Evolutionary conservation across 768 basidiomycete genomes (phyloP), one percentile per base, ranked within the genome.

Genomic region (Sarcodon aspratus): DNA sequence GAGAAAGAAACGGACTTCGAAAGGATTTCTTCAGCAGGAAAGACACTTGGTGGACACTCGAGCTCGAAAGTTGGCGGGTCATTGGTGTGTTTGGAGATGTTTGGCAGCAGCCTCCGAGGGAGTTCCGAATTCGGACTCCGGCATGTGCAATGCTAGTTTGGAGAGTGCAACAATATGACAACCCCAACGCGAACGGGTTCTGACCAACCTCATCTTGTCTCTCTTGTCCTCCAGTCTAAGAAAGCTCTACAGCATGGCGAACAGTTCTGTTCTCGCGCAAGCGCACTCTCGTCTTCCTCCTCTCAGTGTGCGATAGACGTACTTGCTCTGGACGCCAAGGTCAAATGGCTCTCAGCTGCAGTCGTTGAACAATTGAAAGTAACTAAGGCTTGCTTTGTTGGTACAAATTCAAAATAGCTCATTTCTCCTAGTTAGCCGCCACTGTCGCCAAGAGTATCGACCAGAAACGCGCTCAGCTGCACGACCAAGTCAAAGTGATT

Each of bases 161-260:
- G 21, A 27, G 21, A 27, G 21, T 27, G 5, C 21, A 27, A 27
- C 21, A 27, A 27, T 27, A 27, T 27, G 21, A 27, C 21, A 27
- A 27, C 21, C 21, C 21, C 21, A 27, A 27, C 21, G 21, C 21
- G 21, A 27, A 46, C 50, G 9, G 36, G 48, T 2, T 15, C 60
- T 5, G 73, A 75, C 46, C 76, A 78, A 48, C 74, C 82, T 3
- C 78, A 84, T 52, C 76, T 90, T 17, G 75, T 85, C 33, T 79
- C 84, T 18, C 77, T 92, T 9, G 84, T 87, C 9, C 68, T 84
- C 1, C 82, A 86, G 57, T 89, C 88, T 2, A 85, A 89, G 71
- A 85, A 85, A 57, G 88, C 85, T 0, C 73, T 92, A 3, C 80
- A 86, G 53, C 77, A 82, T 36, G 88, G 86, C 1, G 75, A 89